These are phyloP conservation scores for Psidium guajava DNA, from an alignment of 345 rosid genomes.

Conservation along the genomic window DNA sequence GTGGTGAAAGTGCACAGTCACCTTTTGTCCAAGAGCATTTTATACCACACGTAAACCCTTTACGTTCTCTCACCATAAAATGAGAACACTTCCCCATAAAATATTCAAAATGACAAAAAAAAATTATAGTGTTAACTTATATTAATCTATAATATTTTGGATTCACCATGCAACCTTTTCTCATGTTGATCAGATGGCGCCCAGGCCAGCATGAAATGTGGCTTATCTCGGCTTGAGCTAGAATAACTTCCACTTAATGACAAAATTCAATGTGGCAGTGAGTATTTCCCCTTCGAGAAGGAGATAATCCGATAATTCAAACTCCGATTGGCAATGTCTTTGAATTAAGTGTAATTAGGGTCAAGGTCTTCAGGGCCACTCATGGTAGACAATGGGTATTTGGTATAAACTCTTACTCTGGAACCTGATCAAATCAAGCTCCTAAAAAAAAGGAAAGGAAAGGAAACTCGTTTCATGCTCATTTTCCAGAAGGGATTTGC, in stretches of 20 bases:
- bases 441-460: neutral
- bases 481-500: neutral
- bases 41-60: neutral
- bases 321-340: conserved; percentile 1
- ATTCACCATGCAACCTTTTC: neutral
- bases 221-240: neutral
- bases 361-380: conserved; percentile 23
- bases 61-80: neutral
- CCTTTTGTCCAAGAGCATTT: neutral
- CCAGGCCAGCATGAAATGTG: neutral
- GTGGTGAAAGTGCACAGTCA: neutral
- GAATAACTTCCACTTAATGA: neutral
- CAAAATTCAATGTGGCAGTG: neutral
- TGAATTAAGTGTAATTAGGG: conserved; percentile 9
- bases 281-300: conserved; percentile 3
- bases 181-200: neutral
- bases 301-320: conserved; percentile 26
- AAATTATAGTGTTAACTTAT: neutral
- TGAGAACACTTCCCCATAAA: neutral
- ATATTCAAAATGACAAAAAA: neutral
- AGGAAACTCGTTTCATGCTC: neutral
- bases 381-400: conserved; percentile 7
- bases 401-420: neutral
- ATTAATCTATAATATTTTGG: neutral
- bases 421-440: neutral